phyloP scores from a whole-genome alignment of 352 stramenopile genomes.

The Thalassiosira gravida region DNA sequence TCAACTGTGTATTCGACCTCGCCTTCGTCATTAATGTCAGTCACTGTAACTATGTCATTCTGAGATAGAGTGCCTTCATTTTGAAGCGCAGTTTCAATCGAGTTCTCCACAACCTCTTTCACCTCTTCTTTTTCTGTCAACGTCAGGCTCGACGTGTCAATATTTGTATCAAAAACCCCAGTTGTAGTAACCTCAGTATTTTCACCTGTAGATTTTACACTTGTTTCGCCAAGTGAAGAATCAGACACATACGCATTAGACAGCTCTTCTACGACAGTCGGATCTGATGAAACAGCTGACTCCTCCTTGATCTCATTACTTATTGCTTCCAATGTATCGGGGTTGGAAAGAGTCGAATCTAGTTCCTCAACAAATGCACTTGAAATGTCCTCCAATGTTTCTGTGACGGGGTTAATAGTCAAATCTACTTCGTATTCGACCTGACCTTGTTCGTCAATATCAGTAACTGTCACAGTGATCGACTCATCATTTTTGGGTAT shows the following conservation, averaged over 20 bases:
- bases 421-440: constrained; percentile 17
- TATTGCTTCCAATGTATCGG: constrained; percentile 1
- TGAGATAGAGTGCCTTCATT: constrained; percentile 18
- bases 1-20: constrained; percentile 21
- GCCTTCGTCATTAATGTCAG: constrained; percentile 15
- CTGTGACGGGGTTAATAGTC: constrained; percentile 2
- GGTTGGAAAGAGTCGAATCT: background rate
- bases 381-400: constrained; percentile 6
- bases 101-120: constrained; percentile 9
- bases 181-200: background rate
- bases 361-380: background rate
- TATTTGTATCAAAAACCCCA: constrained; percentile 8
- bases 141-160: constrained; percentile 17
- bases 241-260: constrained; percentile 4
- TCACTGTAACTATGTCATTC: constrained; percentile 19
- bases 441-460: constrained; percentile 21
- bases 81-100: constrained; percentile 23
- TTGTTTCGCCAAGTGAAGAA: constrained; percentile 3
- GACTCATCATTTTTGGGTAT: too few relatives aligned
- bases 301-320: constrained; percentile 2
- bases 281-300: constrained; percentile 1
- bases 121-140: constrained; percentile 15
- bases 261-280: constrained; percentile 12
- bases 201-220: background rate
- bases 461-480: constrained; percentile 13